Base-by-base conservation (phyloP, 192 early-diverging fungal species). In the Linderina pennispora region DNA sequence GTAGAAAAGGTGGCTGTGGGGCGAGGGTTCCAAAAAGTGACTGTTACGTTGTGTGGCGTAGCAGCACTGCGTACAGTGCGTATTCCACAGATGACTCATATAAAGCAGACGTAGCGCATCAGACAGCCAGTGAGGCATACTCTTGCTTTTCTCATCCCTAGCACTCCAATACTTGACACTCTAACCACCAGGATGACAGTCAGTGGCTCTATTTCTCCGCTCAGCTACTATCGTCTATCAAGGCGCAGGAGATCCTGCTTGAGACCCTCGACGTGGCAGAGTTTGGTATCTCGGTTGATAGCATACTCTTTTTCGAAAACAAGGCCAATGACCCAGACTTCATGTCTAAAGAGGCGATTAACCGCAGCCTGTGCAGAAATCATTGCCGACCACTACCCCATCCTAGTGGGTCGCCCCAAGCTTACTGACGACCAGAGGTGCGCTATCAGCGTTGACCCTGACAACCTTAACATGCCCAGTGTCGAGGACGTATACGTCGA, bases 311-410 rank as follows among this genome's bases (percentile, higher is more conserved):
- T 17, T 72, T 56, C 53, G 42, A 50, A 34, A 60, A 56, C 33
- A 35, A 14, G 1, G 9, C 8, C 3, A 19, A 16, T n/a, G 35
- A 33, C 11, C 3, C 43, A 10, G 42, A 53, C 11, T 72, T 60
- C 43, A 72, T 72, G 68, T 25, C 56, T 3, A 5, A 50, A 1
- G 49, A 60, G 36, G 37, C 46, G 22, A 49, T 72, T 23, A 31
- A 37, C 1, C 50, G 50, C 16, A 58, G 68, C 23, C 43, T 72
- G 15, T 50, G 25, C 25, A 49, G 36, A 36, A 48, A 41, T 72
- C 8, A 44, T 48, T 9, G 68, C 56, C n/a, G 56, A 72, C 32
- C 45, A 72, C 45, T 72, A 72, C 17, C 68, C 68, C 0, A 43
- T 72, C 11, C 15, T 72, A 14, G 45, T 56, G 17, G 68, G 61